Evolutionary conservation across 2,329 filamentous ascomycete species (phyloP), one percentile per base, ranked within the genome.

Genomic region (Cladorrhinum sp.): DNA sequence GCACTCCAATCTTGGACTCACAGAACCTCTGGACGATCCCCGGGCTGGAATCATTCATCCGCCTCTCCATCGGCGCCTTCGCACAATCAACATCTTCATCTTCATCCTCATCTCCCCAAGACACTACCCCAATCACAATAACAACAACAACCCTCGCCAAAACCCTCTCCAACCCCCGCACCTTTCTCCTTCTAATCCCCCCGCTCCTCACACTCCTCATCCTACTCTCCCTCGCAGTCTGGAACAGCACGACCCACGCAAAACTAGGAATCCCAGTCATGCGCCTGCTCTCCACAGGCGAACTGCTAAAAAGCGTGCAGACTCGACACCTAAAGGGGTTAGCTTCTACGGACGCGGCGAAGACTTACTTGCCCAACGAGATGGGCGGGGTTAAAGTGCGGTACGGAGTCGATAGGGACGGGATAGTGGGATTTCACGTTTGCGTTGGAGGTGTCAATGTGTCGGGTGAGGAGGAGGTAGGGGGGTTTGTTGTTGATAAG

Each of bases 281-380:
- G 58, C 63, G 67, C 2, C n/a, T 51, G 2, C 50, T 57, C 21
- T 54, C 55, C 4, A 16, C 58, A 3, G 59, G 53, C 33, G 67
- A 68, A 56, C 18, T 66, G 42, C 61, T 66, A 50, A 68, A 68
- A 61, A 64, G 62, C 50, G 39, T 63, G 5, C 67, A 68, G 57
- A 66, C 67, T 23, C 21, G 16, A 1, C 65, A 57, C 42, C 28
- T 66, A 36, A 42, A 61, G 6, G 63, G 64, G 7, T 39, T 60
- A 2, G 59, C 61, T 0, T 62, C 51, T 1, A 55, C 62, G 0
- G 67, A 68, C 26, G 65, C 63, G 21, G 67, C 64, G 9, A 66
- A 64, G 61, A 52, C 60, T 2, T 67, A 62, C 33, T 53, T 68
- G 2, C 63, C 66, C 1, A 55, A 54, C 26, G 66, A 67, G 53